Evolutionary conservation across 1,284 basidiomycete genomes (phyloP).

Genomic region (Microbotryum silenes-acaulis): DNA sequence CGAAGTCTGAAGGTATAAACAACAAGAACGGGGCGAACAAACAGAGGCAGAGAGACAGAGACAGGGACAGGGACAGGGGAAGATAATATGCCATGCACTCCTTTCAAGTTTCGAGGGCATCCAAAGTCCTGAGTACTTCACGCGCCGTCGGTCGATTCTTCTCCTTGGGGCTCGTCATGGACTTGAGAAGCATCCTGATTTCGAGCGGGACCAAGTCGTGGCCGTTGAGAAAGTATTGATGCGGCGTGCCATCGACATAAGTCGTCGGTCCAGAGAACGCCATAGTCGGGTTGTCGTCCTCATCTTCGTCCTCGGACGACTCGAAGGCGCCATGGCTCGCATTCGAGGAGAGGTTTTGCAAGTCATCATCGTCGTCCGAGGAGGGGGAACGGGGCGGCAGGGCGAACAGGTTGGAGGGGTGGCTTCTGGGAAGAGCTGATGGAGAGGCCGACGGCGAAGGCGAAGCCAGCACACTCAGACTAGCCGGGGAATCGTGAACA

Average conservation of each 20-base stretch:
- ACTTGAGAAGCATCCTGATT: conserved; percentile 11
- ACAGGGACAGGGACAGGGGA: too few relatives aligned
- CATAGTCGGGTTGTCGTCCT: background rate
- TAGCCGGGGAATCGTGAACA: background rate
- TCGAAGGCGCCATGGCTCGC: background rate
- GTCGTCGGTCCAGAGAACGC: background rate
- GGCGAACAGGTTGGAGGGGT: background rate
- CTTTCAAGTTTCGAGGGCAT: background rate
- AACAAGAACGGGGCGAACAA: too few relatives aligned
- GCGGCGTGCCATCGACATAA: conserved; percentile 17
- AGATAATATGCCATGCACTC: too few relatives aligned
- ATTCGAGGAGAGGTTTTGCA: background rate
- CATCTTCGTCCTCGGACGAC: background rate
- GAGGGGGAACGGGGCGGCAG: background rate
- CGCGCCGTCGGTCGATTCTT: conserved; percentile 10
- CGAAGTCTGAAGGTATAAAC: too few relatives aligned
- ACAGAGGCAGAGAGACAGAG: too few relatives aligned
- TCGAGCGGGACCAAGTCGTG: conserved; percentile 17
- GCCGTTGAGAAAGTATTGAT: conserved; percentile 19
- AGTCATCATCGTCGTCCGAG: background rate
- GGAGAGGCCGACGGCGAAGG: background rate
- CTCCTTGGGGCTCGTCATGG: conserved; percentile 15
- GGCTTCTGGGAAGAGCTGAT: background rate
- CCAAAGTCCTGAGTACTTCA: conserved; percentile 9
- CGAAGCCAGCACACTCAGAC: background rate